Evolutionary conservation across 2,329 filamentous ascomycete genomes (phyloP), one percentile per base, ranked within the genome.

Genomic region (Calonectria honghensis): DNA sequence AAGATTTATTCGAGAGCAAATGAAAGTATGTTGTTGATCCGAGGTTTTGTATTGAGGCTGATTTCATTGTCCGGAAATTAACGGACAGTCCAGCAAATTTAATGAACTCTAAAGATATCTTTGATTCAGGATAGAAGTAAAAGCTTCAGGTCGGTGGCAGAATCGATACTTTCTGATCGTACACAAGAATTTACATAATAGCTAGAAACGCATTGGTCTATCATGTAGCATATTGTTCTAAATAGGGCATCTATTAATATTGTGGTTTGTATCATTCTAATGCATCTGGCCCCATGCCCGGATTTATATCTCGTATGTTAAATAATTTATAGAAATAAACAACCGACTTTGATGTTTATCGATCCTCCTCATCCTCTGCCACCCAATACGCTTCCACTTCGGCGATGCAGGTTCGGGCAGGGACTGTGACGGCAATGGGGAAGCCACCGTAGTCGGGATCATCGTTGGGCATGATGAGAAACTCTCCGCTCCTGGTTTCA

Each of bases 391-490:
- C 82, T 52, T 86, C 82, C 6, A 86, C 81, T 65, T 87, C 84
- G 0, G 87, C 87, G 73, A 90, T 87, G 57, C 84, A 85, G 3
- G 89, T 91, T 69, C 85, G 81, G 0, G 89, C 88, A 1, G 89
- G 89, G 39, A 91, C 87, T 0, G 89, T 91, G 1, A 91, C 86
- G 32, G 86, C 86, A 39, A 91, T 91, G 0, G 89, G 89, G 72
- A 91, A 91, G 0, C 88, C 88, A 1, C 89, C 90, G 78, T 91
- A 91, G 74, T 91, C 89, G 0, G 89, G 89, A 41, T 90, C 85
- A 41, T 90, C 88, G 72, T 87, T 89, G 0, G 89, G 90, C 90
- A 92, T 92, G 76, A 91, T 89, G 24, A 86, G 79, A 63, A 86
- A 88, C 61, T 83, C 82, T 1, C 89, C 89, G 76, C 83, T 84